Base-by-base conservation (phyloP, 139 green algal genomes). In the Chlorella sp. region DNA sequence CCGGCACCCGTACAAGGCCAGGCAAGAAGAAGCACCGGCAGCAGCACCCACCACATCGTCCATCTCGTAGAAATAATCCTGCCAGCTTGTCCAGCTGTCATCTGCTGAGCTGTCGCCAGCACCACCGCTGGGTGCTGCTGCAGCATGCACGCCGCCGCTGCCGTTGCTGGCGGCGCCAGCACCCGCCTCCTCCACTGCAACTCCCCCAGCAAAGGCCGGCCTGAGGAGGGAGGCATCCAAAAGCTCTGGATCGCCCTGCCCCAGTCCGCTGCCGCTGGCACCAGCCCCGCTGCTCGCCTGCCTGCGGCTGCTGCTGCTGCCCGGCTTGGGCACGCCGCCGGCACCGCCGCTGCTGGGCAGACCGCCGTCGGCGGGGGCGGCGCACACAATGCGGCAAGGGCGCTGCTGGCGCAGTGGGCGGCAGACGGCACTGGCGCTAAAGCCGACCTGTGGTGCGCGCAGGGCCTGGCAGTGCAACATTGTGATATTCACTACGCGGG, bases 21-120 rank as follows among this genome's bases (percentile, higher is more conserved):
- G n/a, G 71, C 64, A 71, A 71, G 21, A 71, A n/a, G n/a, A 2
- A 34, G 28, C 14, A 60, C 39, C 3, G 30, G 53, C 9, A 5
- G 48, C 81, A 36, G 81, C 83, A 81, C 86, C 53, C 78, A 86
- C 87, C 64, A 80, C 30, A 18, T 86, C 77, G 78, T 90, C 87
- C 77, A 86, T 66, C 22, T 68, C 37, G 28, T 86, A 76, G 11
- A 90, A 81, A 64, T 86, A 81, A 3, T 22, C 28, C 78, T 80
- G 48, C 87, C 87, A 90, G 37, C 81, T 68, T 15, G 86, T 78
- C 87, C 87, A 90, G 78, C 78, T 86, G 77, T 79, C 78, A 3
- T 69, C 77, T 64, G n/a, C 48, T 42, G 71, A 18, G 28, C 30
- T 18, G 21, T 89, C 69, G 3, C 19, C 81, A 19, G 81, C 22